These are phyloP conservation scores for Whalleya microplaca DNA, from an alignment of 2,329 filamentous ascomycete genomes.

Conservation along the genomic window DNA sequence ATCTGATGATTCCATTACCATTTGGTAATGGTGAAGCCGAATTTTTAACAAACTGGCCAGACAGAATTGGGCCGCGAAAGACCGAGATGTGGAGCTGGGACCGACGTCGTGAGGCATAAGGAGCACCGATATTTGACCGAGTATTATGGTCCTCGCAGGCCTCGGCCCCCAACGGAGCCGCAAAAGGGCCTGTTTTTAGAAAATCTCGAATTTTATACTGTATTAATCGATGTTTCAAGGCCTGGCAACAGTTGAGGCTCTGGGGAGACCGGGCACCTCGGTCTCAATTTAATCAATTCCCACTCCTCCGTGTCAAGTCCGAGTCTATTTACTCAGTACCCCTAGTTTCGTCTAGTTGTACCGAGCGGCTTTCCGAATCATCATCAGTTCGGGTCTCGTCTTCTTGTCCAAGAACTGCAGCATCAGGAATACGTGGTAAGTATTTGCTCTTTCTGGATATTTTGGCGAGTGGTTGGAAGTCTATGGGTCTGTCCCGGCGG, in stretches of 20 bases:
- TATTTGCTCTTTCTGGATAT: background rate
- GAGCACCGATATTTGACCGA: slow-evolving; percentile 34
- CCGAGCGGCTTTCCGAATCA: slow-evolving; percentile 21
- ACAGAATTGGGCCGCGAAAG: slow-evolving; percentile 29
- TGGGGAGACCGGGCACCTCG: slow-evolving; percentile 11
- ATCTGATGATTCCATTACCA: background rate
- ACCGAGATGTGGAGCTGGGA: slow-evolving; percentile 32
- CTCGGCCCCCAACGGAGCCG: slow-evolving; percentile 21
- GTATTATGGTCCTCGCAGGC: slow-evolving; percentile 19
- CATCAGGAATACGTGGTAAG: background rate
- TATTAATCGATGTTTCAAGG: slow-evolving; percentile 13
- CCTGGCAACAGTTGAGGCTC: slow-evolving; percentile 12
- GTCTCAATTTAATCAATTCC: slow-evolving; percentile 14
- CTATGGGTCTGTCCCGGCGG: background rate
- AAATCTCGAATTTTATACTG: slow-evolving; percentile 12
- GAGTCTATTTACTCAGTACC: slow-evolving; percentile 6
- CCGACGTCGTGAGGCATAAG: slow-evolving; percentile 22
- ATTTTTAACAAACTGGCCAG: slow-evolving; percentile 10
- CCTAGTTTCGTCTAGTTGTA: slow-evolving; percentile 11
- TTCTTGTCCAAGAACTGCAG: slow-evolving; percentile 35
- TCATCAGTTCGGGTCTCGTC: slow-evolving; percentile 44
- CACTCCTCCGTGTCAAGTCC: slow-evolving; percentile 18
- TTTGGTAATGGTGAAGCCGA: background rate
- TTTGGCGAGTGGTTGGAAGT: background rate
- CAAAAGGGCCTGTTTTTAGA: slow-evolving; percentile 7